A percentile compares a stretch with the other conserved stretches of the same genome.
These are phyloP conservation scores for Pseudotsuga menziesii DNA, from an alignment of 75 land plant species.

Conservation along the genomic window DNA sequence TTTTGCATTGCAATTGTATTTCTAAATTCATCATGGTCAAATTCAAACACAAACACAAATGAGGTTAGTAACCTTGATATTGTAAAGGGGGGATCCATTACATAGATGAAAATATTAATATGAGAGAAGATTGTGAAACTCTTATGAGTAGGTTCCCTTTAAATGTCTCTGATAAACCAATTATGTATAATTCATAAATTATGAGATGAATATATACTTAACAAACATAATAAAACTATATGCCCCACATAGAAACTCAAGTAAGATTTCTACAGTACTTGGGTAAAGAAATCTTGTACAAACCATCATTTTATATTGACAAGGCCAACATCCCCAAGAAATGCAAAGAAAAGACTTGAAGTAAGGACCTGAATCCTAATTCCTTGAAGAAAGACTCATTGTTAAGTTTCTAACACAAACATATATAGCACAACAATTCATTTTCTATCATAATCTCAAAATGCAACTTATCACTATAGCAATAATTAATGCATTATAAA, in stretches of 20 bases:
- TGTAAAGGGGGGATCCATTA: neutral
- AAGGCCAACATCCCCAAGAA: constrained; percentile 83
- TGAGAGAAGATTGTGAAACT: neutral
- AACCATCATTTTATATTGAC: constrained; percentile 72
- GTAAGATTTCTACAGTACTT: constrained; percentile 65
- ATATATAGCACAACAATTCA: neutral
- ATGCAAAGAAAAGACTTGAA: constrained; percentile 24
- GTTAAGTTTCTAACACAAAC: neutral
- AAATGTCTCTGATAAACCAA: neutral
- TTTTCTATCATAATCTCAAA: neutral
- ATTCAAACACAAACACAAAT: too few relatives aligned
- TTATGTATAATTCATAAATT: neutral
- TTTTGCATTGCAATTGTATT: too few relatives aligned
- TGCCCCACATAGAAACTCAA: constrained; percentile 85
- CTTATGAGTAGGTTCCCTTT: neutral
- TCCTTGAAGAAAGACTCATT: neutral
- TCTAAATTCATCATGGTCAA: too few relatives aligned
- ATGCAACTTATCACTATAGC: too few relatives aligned
- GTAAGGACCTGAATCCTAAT: neutral
- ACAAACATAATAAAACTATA: constrained; percentile 78
- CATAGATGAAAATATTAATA: neutral
- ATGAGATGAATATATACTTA: constrained; percentile 6
- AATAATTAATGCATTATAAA: too few relatives aligned
- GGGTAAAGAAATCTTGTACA: constrained; percentile 58
- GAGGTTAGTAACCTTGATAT: too few relatives aligned